Evolutionary conservation across 83 land plant genomes (phyloP).

Genomic region (Diphasiastrum complanatum): DNA sequence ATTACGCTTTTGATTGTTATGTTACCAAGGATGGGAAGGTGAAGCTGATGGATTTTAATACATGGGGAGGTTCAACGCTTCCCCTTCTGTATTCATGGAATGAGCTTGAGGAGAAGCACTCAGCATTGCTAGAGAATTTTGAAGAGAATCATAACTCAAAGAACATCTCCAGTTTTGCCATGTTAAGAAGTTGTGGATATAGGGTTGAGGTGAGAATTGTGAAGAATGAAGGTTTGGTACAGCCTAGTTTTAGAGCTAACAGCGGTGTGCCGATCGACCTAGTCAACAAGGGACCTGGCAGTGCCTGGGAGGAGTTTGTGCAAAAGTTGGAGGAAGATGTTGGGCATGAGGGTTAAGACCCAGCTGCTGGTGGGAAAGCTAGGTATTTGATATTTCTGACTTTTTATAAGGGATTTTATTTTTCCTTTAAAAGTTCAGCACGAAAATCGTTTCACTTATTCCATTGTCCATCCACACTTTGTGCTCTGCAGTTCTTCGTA

Average conservation of each 20-base stretch:
- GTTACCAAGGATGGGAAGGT: slow-evolving; percentile 51
- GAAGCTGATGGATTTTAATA: slow-evolving; percentile 75
- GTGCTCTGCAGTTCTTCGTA: too few species aligned
- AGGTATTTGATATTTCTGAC: too few species aligned
- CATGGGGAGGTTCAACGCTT: slow-evolving; percentile 78
- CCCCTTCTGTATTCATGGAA: slow-evolving; percentile 80
- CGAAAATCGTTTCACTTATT: too few species aligned
- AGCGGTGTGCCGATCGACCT: slow-evolving; percentile 79
- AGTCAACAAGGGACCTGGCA: slow-evolving; percentile 57
- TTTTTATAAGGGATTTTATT: too few species aligned
- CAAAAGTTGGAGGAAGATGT: slow-evolving; percentile 52
- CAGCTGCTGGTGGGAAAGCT: slow-evolving; percentile 38
- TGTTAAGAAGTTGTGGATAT: neutral
- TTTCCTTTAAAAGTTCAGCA: too few species aligned
- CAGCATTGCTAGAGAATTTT: slow-evolving; percentile 1
- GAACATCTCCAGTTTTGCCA: neutral
- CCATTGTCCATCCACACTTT: too few species aligned
- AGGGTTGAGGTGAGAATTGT: slow-evolving; percentile 66
- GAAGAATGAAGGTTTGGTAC: slow-evolving; percentile 56
- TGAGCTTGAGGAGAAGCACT: slow-evolving; percentile 44
- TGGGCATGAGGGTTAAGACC: slow-evolving; percentile 27
- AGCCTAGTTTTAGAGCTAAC: slow-evolving; percentile 65
- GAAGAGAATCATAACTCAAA: neutral
- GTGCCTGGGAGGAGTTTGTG: slow-evolving; percentile 89
- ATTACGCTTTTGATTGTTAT: slow-evolving; percentile 76